Evolutionary conservation across 305 asterid genomes (phyloP).

Genomic region (Solanum hybrid): DNA sequence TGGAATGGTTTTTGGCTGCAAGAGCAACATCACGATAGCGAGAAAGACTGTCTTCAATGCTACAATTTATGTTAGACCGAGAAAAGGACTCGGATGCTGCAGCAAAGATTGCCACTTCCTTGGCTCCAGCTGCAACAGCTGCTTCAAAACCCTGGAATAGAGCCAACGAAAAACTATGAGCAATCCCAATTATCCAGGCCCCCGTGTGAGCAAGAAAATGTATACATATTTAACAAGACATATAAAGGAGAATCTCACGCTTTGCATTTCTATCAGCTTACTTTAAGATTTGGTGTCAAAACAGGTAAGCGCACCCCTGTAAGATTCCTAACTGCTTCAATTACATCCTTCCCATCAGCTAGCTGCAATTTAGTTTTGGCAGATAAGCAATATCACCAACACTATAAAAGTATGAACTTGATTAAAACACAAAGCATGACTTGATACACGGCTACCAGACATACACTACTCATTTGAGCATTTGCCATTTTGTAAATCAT

Average conservation of each 20-base stretch:
- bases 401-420: not conserved
- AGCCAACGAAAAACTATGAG: not conserved
- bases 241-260: not conserved
- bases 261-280: constrained; percentile 20
- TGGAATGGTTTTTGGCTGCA: constrained; percentile 52
- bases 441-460: not conserved
- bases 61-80: constrained; percentile 67
- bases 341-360: constrained; percentile 79
- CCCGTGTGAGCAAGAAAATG: not conserved
- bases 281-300: constrained; percentile 81
- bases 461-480: not conserved
- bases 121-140: constrained; percentile 74
- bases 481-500: not conserved
- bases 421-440: not conserved
- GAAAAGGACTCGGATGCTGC: constrained; percentile 92
- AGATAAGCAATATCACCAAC: not conserved
- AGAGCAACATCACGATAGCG: constrained; percentile 66
- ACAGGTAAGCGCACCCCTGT: constrained; percentile 58
- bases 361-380: constrained; percentile 40
- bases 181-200: not conserved
- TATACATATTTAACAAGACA: not conserved
- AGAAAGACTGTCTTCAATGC: constrained; percentile 67
- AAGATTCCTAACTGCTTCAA: constrained; percentile 55
- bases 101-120: constrained; percentile 91
- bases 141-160: constrained; percentile 70